Percentiles rank a stretch among this genome's conserved stretches.
Evolutionary conservation across 2,329 filamentous ascomycete genomes (phyloP).

Genomic region (Chrysoporthe austroafricana): DNA sequence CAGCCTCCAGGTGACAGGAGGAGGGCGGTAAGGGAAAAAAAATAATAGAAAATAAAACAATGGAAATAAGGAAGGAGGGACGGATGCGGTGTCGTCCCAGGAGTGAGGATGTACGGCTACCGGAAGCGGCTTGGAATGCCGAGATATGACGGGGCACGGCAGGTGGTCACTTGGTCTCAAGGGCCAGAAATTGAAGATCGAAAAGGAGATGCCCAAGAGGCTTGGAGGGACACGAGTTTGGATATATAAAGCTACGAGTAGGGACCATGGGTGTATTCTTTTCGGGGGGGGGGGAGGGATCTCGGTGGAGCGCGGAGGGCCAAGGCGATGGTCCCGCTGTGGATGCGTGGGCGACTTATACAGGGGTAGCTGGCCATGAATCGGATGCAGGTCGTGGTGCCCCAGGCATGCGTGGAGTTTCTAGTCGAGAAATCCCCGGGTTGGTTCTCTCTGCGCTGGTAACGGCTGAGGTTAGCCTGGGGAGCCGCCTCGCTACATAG

Average conservation of each 20-base stretch:
- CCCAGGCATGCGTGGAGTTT: conserved; percentile 7
- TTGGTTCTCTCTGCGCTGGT: conserved; percentile 4
- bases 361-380: conserved; percentile 24
- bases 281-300: conserved; percentile 14
- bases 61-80: background rate
- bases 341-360: conserved; percentile 27
- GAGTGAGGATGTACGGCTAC: conserved; percentile 9
- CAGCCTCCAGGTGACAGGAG: background rate
- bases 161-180: conserved; percentile 2
- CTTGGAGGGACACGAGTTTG: conserved; percentile 14
- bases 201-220: background rate
- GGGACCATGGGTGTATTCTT: conserved; percentile 13
- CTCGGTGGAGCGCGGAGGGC: conserved; percentile 23
- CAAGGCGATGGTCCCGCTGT: conserved; percentile 14
- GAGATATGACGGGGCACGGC: conserved; percentile 21
- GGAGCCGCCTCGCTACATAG: background rate
- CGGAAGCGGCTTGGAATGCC: conserved; percentile 13
- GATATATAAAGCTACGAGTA: conserved; percentile 27
- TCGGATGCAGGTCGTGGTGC: conserved; percentile 23
- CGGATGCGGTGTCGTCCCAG: background rate
- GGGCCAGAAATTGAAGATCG: background rate
- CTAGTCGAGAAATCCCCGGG: conserved; percentile 23
- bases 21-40: background rate
- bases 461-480: conserved; percentile 9
- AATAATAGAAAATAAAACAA: background rate